phyloP scores from a whole-genome alignment of 768 basidiomycete species.

The Lactarius pseudohatsudake region DNA sequence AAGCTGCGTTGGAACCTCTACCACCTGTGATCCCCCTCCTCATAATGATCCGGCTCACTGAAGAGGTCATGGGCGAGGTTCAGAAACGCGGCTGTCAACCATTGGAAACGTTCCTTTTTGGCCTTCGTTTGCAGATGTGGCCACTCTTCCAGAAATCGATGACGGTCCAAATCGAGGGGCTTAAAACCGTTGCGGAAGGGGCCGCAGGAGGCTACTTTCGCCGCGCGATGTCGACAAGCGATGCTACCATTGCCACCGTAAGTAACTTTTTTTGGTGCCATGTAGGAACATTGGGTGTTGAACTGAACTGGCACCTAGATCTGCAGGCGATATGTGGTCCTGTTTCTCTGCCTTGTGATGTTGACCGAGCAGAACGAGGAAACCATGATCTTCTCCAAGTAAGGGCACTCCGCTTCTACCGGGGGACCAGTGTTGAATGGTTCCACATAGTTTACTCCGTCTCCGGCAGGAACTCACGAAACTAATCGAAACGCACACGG shows the following conservation, averaged over 20 bases:
- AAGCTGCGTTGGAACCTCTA: constrained; percentile 64
- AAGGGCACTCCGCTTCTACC: constrained; percentile 30
- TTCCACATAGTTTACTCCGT: constrained; percentile 63
- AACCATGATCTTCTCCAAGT: constrained; percentile 97
- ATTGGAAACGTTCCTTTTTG: constrained; percentile 78
- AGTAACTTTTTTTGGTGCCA: constrained; percentile 31
- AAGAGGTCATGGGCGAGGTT: constrained; percentile 71
- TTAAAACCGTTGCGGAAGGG: constrained; percentile 83
- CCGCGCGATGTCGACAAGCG: constrained; percentile 61
- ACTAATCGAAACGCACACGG: constrained; percentile 70
- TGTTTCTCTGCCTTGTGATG: constrained; percentile 83
- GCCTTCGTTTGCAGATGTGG: constrained; percentile 85
- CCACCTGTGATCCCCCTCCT: constrained; percentile 78
- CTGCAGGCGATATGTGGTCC: constrained; percentile 68
- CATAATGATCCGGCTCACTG: constrained; percentile 89
- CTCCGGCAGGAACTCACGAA: constrained; percentile 80
- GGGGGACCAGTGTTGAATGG: constrained; percentile 1
- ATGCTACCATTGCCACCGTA: constrained; percentile 63
- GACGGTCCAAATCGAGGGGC: constrained; percentile 75
- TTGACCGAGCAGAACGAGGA: constrained; percentile 85
- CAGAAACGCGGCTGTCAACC: constrained; percentile 78
- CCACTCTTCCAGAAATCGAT: constrained; percentile 90
- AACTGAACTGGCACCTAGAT: constrained; percentile 42
- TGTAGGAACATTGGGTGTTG: constrained; percentile 26
- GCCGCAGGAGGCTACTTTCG: constrained; percentile 61